Evolutionary conservation across 352 stramenopile species (phyloP).

Genomic region (Phytopythium sindhum): DNA sequence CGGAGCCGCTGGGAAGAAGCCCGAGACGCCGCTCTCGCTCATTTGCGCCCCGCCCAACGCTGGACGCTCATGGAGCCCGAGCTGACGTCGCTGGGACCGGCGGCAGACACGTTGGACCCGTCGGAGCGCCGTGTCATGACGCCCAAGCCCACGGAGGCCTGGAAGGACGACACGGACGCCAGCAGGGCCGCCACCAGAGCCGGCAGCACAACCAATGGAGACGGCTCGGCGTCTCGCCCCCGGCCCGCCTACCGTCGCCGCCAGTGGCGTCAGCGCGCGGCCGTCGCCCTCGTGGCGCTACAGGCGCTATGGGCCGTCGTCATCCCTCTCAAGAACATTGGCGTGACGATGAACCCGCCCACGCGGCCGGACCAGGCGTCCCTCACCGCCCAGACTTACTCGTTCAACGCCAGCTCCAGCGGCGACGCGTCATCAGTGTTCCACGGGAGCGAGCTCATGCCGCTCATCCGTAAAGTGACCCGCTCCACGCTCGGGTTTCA

Average conservation of each 20-base stretch:
- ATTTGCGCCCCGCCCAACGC: neutral
- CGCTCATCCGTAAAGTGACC: slow-evolving; percentile 27
- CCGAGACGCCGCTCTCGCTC: neutral
- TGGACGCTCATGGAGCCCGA: slow-evolving; percentile 4
- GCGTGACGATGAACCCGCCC: slow-evolving; percentile 27
- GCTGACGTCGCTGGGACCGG: slow-evolving; percentile 4
- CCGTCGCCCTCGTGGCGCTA: slow-evolving; percentile 17
- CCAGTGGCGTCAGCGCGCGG: neutral
- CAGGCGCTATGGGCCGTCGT: slow-evolving; percentile 35
- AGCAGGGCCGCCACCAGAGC: neutral
- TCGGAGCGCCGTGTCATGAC: neutral
- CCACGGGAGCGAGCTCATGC: slow-evolving; percentile 20
- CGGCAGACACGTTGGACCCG: neutral
- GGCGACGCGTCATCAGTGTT: slow-evolving; percentile 7
- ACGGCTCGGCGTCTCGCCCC: neutral
- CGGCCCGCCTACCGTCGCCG: neutral
- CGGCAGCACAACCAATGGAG: neutral
- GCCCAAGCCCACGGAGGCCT: slow-evolving; percentile 4
- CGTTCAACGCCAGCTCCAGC: slow-evolving; percentile 5
- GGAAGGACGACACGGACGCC: neutral
- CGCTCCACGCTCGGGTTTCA: slow-evolving; percentile 21
- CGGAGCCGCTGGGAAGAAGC: neutral
- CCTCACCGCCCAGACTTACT: slow-evolving; percentile 2
- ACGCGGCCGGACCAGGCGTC: slow-evolving; percentile 19
- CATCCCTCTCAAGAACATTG: slow-evolving; percentile 43